Evolutionary conservation across 1,284 basidiomycete genomes (phyloP), one percentile per base, ranked within the genome.

Genomic region (Puccinia triticina): DNA sequence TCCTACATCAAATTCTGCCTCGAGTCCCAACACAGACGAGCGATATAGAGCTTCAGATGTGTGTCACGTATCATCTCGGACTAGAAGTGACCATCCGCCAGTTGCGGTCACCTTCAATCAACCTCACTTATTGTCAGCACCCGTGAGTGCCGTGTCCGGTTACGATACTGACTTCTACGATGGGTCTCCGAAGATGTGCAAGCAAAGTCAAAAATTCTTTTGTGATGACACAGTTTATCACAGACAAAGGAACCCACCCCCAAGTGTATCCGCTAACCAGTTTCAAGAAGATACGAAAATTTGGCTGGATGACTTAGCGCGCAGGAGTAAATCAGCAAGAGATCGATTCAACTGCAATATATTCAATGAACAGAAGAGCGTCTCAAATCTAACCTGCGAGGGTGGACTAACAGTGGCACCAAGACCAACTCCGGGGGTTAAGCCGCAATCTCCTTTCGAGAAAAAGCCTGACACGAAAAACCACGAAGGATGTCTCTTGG

Each of bases 131-230:
- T 32, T 5, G 14, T 43, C 64, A 66, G 12, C 64, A 66, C 18
- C 64, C 37, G 37, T 14, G 18, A n/a, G 16, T n/a, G 64, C 16
- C 64, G 18, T 40, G 34, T 32, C 23, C 37, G n/a, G 3, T 11
- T 66, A 37, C 43, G 64, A 66, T 14, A 66, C 64, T 16, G 64
- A 66, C 64, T 66, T 66, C 64, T 66, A 66, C 16, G 64, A 66
- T 43, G 64, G 64, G 64, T 43, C 37, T 66, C 64, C 64, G 21
- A 66, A 66, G 64, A 66, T 66, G 37, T 66, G 64, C 37, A 66
- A 66, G n/a, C 18, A 66, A 43, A 66, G 64, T 43, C 64, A 66
- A 43, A 40, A n/a, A 43, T 66, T 66, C 64, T 66, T 66, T 26
- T 40, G 37, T 43, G 64, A 66, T 66, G 37, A 66, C 37, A 66